Percentiles rank a stretch among this genome's conserved stretches.
These are phyloP conservation scores for Rutstroemia sydowiana DNA, from an alignment of 2,329 filamentous ascomycete species.

Conservation along the genomic window DNA sequence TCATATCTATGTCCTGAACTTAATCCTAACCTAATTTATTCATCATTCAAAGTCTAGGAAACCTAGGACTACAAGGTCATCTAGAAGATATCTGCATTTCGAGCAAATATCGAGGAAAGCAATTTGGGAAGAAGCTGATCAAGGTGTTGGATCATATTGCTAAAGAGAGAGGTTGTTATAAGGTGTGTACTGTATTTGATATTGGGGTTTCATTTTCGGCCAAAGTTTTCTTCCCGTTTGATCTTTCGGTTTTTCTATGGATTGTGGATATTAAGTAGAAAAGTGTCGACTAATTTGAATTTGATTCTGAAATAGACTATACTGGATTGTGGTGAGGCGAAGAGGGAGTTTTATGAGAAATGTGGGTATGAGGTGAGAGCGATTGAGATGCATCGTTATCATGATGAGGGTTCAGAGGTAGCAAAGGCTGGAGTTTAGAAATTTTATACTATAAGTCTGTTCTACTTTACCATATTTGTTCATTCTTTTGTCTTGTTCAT, in stretches of 20 bases:
- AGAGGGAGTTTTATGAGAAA: constrained; percentile 89
- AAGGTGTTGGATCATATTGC: constrained; percentile 86
- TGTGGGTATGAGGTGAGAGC: constrained; percentile 78
- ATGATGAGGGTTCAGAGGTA: constrained; percentile 31
- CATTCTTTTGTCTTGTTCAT: no score
- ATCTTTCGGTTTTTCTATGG: no score
- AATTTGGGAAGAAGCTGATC: constrained; percentile 83
- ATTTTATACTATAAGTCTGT: no score
- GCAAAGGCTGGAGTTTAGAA: constrained; percentile 10
- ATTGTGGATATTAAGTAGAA: no score
- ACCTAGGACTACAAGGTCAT: constrained; percentile 75
- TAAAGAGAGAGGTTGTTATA: constrained; percentile 85
- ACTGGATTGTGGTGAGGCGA: constrained; percentile 88
- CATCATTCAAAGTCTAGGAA: constrained; percentile 54
- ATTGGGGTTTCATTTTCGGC: no score
- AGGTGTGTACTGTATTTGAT: constrained; percentile 29
- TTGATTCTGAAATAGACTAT: constrained; percentile 54
- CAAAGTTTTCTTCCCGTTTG: no score
- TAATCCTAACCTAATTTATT: neutral
- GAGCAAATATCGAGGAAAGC: constrained; percentile 93
- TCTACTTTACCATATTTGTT: no score
- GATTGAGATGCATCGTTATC: constrained; percentile 94
- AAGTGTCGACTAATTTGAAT: neutral
- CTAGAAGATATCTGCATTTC: constrained; percentile 95
- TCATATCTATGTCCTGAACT: no score